phyloP scores from a whole-genome alignment of 768 basidiomycete species.

The Lentinula raphanica region DNA sequence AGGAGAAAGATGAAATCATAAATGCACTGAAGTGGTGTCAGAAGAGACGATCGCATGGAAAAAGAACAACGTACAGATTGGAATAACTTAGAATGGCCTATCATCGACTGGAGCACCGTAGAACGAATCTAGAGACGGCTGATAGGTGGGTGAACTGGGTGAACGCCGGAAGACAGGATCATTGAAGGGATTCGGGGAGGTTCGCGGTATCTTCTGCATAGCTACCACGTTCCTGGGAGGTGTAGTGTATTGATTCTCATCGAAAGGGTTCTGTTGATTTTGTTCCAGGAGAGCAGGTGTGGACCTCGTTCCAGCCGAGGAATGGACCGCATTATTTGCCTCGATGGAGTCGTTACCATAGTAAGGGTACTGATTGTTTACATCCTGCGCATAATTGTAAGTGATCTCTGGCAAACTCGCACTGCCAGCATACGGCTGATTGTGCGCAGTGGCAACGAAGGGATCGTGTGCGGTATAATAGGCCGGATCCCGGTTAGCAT shows the following conservation, averaged over 20 bases:
- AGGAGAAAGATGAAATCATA: not conserved
- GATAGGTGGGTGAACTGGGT: not conserved
- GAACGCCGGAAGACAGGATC: not conserved
- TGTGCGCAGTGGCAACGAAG: not conserved
- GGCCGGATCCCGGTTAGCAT: not conserved
- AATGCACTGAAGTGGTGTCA: not conserved
- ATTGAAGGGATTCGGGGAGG: not conserved
- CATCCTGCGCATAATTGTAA: conserved; percentile 6
- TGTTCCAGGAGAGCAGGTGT: not conserved
- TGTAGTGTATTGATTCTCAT: not conserved
- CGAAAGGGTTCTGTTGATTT: not conserved
- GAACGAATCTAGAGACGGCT: conserved; percentile 8
- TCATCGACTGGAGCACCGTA: not conserved
- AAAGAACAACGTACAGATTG: not conserved
- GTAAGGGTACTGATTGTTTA: conserved; percentile 8
- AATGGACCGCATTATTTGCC: not conserved
- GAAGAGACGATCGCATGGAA: not conserved
- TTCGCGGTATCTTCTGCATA: not conserved
- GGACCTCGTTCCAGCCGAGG: not conserved
- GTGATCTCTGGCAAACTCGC: conserved; percentile 5
- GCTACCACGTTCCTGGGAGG: not conserved
- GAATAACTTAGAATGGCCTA: not conserved
- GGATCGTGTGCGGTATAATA: conserved; percentile 1
- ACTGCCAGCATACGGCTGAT: not conserved
- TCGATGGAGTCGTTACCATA: conserved; percentile 1